Evolutionary conservation across 2,329 filamentous ascomycete species (phyloP).

Genomic region (Onygenales sp.): DNA sequence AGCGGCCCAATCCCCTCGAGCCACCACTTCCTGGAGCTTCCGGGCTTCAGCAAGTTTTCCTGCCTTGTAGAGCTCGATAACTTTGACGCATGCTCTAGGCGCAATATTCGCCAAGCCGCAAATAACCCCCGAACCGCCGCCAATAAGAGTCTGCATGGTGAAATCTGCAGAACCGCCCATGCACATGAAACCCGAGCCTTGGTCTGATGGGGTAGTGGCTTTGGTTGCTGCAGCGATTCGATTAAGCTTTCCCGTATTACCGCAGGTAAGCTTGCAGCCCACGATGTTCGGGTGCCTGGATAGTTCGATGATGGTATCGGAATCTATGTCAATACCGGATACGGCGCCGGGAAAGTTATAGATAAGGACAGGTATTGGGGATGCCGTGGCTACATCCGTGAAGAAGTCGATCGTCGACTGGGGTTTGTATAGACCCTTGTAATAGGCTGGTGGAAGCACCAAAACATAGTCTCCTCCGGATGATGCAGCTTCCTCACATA

Average conservation of each 20-base stretch:
- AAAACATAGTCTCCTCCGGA: conserved; percentile 74
- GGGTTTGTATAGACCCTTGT: conserved; percentile 66
- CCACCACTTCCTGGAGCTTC: conserved; percentile 55
- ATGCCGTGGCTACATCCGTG: conserved; percentile 62
- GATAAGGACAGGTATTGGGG: conserved; percentile 67
- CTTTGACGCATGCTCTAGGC: conserved; percentile 54
- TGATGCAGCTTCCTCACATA: conserved; percentile 55
- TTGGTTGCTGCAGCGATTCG: conserved; percentile 44
- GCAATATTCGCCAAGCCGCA: conserved; percentile 63
- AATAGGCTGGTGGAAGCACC: conserved; percentile 74
- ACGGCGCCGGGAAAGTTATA: conserved; percentile 92
- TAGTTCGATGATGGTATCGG: conserved; percentile 71
- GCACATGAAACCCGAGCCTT: conserved; percentile 47
- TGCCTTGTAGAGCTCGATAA: conserved; percentile 51
- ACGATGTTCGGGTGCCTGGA: conserved; percentile 74
- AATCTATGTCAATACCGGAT: conserved; percentile 81
- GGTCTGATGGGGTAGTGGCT: neutral
- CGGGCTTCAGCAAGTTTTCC: conserved; percentile 53
- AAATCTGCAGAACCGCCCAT: conserved; percentile 68
- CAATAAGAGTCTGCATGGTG: conserved; percentile 59
- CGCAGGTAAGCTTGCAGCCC: conserved; percentile 86
- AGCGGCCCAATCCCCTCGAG: conserved; percentile 58
- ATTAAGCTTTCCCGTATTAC: conserved; percentile 81
- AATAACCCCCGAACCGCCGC: conserved; percentile 62
- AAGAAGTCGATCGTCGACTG: conserved; percentile 65